Base-by-base conservation (phyloP, 2,329 filamentous ascomycete genomes). In the Colletotrichum tabaci region DNA sequence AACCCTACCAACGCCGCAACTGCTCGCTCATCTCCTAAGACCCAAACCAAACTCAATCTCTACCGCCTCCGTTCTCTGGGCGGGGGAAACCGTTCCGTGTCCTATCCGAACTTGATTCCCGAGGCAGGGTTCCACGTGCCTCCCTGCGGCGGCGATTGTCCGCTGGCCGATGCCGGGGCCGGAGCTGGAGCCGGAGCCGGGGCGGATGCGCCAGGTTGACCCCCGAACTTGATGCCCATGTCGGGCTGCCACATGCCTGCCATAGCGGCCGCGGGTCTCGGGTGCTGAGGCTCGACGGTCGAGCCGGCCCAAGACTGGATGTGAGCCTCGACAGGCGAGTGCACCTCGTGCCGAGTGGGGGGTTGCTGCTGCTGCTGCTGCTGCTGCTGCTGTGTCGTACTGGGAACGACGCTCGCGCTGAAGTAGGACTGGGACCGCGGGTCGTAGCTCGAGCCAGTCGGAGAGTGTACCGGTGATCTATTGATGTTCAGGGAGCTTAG, bases 181-280 rank as follows among this genome's bases (percentile, higher is more conserved):
- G 53, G 53, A 4, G 64, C 68, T 21, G 76, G 30, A 2, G 64
- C 69, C 12, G 66, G 67, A 23, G 76, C 53, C 2, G 53, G 35
- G 7, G 64, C 68, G 21, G 76, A 57, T 13, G 78, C 75, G 73
- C 75, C 74, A 16, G 82, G 77, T 18, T 83, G 74, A 4, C 83
- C 87, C 1, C 89, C 89, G 80, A 98, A 97, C 68, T 91, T 91
- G 76, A 97, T 96, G 0, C 92, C 93, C 86, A 94, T 91, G 2
- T 92, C 91, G 0, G 94, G 94, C 66, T 90, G 91, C 95, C 95
- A 98, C 79, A 93, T 90, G 8, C 80, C 78, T 72, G 81, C 78
- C 61, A 82, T 78, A 0, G 83, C 81, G 2, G 87, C 84, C 66
- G 86, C 83, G 0, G 88, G 88, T 53, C 80, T 80, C 0, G 77